Conservation (phyloP, 2,329 filamentous ascomycete species). For the Xylariaceae sp. region DNA sequence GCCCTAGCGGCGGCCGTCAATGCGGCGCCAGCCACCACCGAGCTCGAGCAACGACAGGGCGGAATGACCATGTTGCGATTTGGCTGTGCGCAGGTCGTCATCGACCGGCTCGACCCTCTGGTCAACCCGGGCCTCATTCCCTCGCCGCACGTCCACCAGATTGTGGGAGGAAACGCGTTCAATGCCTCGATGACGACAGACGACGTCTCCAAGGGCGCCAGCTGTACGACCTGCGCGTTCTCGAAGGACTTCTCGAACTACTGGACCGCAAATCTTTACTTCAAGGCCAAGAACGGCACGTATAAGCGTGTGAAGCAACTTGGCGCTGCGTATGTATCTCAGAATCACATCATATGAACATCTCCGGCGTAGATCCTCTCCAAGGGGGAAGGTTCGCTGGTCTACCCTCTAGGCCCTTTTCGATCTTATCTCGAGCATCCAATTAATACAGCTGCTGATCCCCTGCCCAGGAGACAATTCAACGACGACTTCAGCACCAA, state of each 20-base stretch:
- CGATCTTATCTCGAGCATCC: no score
- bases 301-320: constrained; percentile 33
- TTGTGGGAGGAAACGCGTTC: constrained; percentile 47
- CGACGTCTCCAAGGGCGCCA: constrained; percentile 31
- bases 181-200: constrained; percentile 37
- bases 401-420: no score
- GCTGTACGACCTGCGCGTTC: constrained; percentile 37
- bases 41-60: constrained; percentile 7
- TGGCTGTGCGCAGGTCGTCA: constrained; percentile 49
- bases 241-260: constrained; percentile 30
- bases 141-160: constrained; percentile 51
- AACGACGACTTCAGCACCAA: constrained; percentile 37
- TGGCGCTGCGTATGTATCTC: constrained; percentile 45
- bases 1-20: constrained; percentile 24
- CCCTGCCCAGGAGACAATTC: constrained; percentile 30
- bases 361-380: no score
- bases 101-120: constrained; percentile 34
- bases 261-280: constrained; percentile 30
- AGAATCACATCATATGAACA: no score
- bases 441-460: constrained; percentile 11
- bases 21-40: constrained; percentile 26
- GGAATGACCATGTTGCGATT: constrained; percentile 27
- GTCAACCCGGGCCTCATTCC: constrained; percentile 41
- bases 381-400: no score
- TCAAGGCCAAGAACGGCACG: constrained; percentile 27